Percentiles rank a stretch among this genome's conserved stretches.
phyloP scores from a whole-genome alignment of 306 rosid species.

The Begonia peltatifolia region DNA sequence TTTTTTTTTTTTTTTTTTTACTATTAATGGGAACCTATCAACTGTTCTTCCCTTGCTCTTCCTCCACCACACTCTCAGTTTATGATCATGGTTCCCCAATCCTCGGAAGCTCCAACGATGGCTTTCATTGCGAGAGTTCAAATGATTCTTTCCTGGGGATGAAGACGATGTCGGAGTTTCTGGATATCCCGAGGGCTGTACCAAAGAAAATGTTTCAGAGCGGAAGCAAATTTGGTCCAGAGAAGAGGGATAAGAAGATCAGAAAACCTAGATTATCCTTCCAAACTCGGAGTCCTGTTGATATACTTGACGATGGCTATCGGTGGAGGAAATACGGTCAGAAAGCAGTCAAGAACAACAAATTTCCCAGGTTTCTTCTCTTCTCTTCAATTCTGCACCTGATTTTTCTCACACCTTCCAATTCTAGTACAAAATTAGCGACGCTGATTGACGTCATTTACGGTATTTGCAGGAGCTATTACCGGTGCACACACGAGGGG shows the following conservation, averaged over 20 bases:
- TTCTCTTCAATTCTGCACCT: neutral
- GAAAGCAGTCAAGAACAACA: constrained; percentile 13
- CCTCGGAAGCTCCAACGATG: neutral
- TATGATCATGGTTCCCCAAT: neutral
- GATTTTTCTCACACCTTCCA: neutral
- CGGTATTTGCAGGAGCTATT: constrained; percentile 50
- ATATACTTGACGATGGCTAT: constrained; percentile 14
- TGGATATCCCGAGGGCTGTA: no score
- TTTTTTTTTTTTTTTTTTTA: no score
- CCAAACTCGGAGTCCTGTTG: constrained; percentile 11
- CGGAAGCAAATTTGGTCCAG: neutral
- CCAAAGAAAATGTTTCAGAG: neutral
- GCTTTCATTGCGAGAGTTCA: constrained; percentile 7
- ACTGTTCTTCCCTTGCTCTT: constrained; percentile 6
- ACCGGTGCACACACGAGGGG: constrained; percentile 73
- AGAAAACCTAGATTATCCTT: constrained; percentile 9
- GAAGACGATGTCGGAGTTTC: neutral
- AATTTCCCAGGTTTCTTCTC: constrained; percentile 8
- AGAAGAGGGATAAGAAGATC: constrained; percentile 7
- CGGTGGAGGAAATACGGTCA: constrained; percentile 16
- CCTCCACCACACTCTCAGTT: neutral
- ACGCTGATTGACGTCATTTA: no score
- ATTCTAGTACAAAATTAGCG: neutral
- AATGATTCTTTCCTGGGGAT: constrained; percentile 13
- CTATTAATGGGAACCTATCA: constrained; percentile 5